Evolutionary conservation across 345 rosid species (phyloP), one percentile per base, ranked within the genome.

Genomic region (Geranium brycei): DNA sequence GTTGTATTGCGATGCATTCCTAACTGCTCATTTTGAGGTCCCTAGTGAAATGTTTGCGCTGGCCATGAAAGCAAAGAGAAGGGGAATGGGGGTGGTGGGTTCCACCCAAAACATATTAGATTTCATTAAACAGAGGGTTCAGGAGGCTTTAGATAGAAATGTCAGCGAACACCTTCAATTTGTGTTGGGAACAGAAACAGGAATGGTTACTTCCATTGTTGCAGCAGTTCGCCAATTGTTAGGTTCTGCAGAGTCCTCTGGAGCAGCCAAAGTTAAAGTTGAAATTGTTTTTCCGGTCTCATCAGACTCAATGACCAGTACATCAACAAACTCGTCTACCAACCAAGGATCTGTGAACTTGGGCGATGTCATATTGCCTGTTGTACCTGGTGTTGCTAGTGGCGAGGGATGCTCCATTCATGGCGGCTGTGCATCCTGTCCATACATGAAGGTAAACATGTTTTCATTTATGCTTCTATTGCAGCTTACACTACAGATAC

Each of bases 1-100:
- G 62, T 81, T 88, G 89, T 82, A 93, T 62, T 83, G 87, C 57
- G 97, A 93, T 60, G 92, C 99, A 69, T 90, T 85, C 71, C 83
- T 93, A 62, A 93, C 96, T 5, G 99, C 97, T 6, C 99, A 93
- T 69, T 86, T 93, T 5, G 92, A 93, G 78, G 97, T 90, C 70
- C 99, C 99, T 16, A 97, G 97, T 66, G 99, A 93, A 82, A 93
- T 93, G 99, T 90, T 93, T 76, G 78, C 96, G 41, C 72, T 93
- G 75, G 99, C 99, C 61, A 90, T 88, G 89, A 97, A 93, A 67
- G 92, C 97, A 14, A 88, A 86, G 79, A 73, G 80, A 72, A 80
- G 99, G 73, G 99, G 84, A 69, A 93, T 93, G 99, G 99, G 97
- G 59, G 85, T 85, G 5, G 96, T 90, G 11, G 97, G 97, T 53